Evolutionary conservation across 2,329 filamentous ascomycete genomes (phyloP).

Genomic region (Aureobasidium sp.): DNA sequence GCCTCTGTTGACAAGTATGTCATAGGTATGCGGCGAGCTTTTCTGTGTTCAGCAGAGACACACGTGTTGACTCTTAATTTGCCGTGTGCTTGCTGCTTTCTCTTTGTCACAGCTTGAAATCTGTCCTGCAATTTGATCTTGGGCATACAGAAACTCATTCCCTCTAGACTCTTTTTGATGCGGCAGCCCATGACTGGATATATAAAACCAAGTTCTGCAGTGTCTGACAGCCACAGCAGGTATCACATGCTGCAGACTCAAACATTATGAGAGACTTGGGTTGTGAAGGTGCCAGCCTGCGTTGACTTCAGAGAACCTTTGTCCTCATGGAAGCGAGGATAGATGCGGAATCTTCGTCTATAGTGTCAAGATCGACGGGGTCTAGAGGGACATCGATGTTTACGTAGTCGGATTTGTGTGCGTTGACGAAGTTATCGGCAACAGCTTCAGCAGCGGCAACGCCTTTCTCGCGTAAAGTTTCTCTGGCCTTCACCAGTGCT

Average conservation of each 20-base stretch:
- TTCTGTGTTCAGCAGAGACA: no score
- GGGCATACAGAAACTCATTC: no score
- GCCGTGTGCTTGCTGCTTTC: no score
- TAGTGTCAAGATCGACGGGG: conserved; percentile 2
- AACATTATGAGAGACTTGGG: no score
- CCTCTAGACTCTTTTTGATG: no score
- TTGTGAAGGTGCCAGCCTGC: neutral
- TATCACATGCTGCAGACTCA: neutral
- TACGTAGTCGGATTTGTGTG: neutral
- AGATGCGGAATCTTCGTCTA: neutral
- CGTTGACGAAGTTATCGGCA: neutral
- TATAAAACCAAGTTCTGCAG: no score
- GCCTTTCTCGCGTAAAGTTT: neutral
- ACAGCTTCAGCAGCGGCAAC: neutral
- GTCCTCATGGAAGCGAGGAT: neutral
- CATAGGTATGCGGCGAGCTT: no score
- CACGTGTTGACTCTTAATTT: no score
- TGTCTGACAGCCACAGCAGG: neutral
- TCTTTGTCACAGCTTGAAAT: no score
- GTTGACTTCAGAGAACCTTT: neutral
- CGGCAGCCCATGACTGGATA: no score
- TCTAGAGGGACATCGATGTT: neutral
- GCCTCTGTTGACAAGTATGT: no score
- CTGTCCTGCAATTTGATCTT: no score
- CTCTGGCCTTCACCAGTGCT: neutral